These are phyloP conservation scores for Lupinus albus DNA, from an alignment of 306 rosid genomes.

Conservation along the genomic window DNA sequence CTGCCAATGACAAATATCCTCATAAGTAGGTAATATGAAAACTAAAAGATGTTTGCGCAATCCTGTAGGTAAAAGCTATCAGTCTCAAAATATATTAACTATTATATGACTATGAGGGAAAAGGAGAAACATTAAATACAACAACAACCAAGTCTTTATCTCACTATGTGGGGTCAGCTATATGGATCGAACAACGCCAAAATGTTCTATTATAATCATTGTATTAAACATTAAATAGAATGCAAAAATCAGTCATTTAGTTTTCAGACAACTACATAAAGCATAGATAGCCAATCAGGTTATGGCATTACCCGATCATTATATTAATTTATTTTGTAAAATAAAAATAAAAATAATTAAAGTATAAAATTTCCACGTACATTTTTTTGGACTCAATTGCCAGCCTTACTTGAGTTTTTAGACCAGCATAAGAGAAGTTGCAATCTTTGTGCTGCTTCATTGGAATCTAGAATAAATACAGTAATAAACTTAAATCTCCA, in stretches of 20 bases:
- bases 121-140: not conserved
- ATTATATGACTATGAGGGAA: not conserved
- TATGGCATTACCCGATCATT: conserved; percentile 13
- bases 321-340: not conserved
- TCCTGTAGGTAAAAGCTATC: not conserved
- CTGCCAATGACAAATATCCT: conserved; percentile 50
- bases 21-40: conserved; percentile 37
- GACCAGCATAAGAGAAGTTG: conserved; percentile 95
- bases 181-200: too few relatives aligned
- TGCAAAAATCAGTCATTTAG: not conserved
- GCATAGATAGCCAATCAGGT: conserved; percentile 4
- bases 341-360: conserved; percentile 20
- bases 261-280: conserved; percentile 27
- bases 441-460: conserved; percentile 99
- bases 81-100: conserved; percentile 6
- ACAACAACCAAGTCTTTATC: too few relatives aligned
- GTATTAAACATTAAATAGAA: too few relatives aligned
- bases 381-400: conserved; percentile 84
- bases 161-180: too few relatives aligned
- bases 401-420: conserved; percentile 95
- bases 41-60: conserved; percentile 16
- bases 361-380: conserved; percentile 53
- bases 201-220: too few relatives aligned
- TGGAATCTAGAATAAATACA: conserved; percentile 59
- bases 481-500: conserved; percentile 40